Conservation (phyloP, 768 basidiomycete genomes). For the Kwoniella europaea region DNA sequence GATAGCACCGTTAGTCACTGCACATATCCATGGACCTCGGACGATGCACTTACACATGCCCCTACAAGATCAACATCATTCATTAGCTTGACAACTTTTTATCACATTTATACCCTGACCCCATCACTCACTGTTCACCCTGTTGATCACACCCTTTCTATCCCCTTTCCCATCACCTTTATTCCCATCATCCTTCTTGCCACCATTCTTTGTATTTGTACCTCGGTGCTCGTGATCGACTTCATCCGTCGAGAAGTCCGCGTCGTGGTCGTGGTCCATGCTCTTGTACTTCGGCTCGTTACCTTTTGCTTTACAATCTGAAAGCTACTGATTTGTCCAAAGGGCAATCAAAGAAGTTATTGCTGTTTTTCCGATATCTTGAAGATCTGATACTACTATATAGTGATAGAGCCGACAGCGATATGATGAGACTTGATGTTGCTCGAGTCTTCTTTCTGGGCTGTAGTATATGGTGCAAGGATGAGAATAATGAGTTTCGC, state of each 20-base stretch:
- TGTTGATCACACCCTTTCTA: constrained; percentile 55
- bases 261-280: constrained; percentile 26
- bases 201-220: constrained; percentile 6
- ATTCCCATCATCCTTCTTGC: constrained; percentile 29
- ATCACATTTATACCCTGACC: background rate
- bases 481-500: too few relatives aligned
- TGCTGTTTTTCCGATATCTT: too few relatives aligned
- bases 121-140: constrained; percentile 56
- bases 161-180: constrained; percentile 28
- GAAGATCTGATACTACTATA: too few relatives aligned
- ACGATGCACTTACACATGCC: constrained; percentile 44
- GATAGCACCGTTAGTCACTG: background rate
- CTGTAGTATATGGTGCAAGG: too few relatives aligned
- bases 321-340: too few relatives aligned
- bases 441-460: too few relatives aligned
- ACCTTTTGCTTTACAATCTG: too few relatives aligned
- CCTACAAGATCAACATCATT: constrained; percentile 25
- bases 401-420: too few relatives aligned
- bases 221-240: constrained; percentile 12
- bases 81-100: background rate
- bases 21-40: background rate
- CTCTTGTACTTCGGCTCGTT: too few relatives aligned
- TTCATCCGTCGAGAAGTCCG: constrained; percentile 13
- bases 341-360: too few relatives aligned
- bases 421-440: too few relatives aligned